Evolutionary conservation across 345 rosid species (phyloP).

Genomic region (Triadica sebifera): DNA sequence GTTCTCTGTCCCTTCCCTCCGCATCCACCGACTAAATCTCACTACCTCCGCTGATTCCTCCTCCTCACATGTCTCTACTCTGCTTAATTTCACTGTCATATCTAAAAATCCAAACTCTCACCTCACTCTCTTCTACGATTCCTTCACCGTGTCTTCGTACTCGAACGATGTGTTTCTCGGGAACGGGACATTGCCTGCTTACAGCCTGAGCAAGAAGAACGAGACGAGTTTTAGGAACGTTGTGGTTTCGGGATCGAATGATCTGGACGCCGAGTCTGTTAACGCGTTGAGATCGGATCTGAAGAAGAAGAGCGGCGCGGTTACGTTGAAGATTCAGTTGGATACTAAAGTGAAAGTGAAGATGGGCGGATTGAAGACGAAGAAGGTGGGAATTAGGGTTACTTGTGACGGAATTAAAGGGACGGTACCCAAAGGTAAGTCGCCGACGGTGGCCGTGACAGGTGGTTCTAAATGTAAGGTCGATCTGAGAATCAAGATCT

Average conservation of each 20-base stretch:
- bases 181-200: slow-evolving; percentile 70
- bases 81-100: slow-evolving; percentile 73
- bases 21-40: slow-evolving; percentile 63
- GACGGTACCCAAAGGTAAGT: slow-evolving; percentile 62
- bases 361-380: slow-evolving; percentile 53
- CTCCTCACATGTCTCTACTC: slow-evolving; percentile 56
- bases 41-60: slow-evolving; percentile 70
- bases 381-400: slow-evolving; percentile 76
- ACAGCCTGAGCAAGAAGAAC: slow-evolving; percentile 51
- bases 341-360: slow-evolving; percentile 64
- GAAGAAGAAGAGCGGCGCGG: slow-evolving; percentile 43
- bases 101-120: slow-evolving; percentile 77
- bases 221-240: slow-evolving; percentile 58
- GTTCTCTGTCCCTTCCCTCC: slow-evolving; percentile 66
- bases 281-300: slow-evolving; percentile 66
- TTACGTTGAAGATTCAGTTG: slow-evolving; percentile 52
- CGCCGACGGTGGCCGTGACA: slow-evolving; percentile 53
- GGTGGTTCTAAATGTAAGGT: slow-evolving; percentile 63
- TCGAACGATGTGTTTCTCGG: slow-evolving; percentile 52
- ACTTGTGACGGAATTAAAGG: slow-evolving; percentile 70
- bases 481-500: slow-evolving; percentile 82
- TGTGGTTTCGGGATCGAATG: slow-evolving; percentile 45
- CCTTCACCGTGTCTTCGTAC: slow-evolving; percentile 44
- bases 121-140: slow-evolving; percentile 63
- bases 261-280: slow-evolving; percentile 69